Evolutionary conservation across 352 stramenopile species (phyloP).

Genomic region (Globisporangium cystogenes): DNA sequence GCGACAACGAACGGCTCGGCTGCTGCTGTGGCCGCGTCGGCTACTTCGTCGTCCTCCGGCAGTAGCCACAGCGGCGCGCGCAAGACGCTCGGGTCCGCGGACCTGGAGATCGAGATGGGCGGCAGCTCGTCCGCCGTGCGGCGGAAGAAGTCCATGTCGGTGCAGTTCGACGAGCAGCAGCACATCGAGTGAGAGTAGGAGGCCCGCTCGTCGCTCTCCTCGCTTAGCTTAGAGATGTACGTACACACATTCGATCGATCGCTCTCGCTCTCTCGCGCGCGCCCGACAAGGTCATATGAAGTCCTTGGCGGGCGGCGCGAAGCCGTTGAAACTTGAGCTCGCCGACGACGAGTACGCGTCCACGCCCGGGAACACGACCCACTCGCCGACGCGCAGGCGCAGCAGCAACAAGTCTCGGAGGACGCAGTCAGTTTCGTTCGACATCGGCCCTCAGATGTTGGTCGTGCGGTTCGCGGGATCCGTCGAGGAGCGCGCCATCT

Average conservation of each 20-base stretch:
- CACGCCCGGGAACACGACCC: constrained; percentile 95
- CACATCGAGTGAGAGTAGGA: not conserved
- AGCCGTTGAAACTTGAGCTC: constrained; percentile 91
- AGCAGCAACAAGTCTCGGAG: constrained; percentile 89
- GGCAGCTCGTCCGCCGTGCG: constrained; percentile 3
- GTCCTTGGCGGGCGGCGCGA: constrained; percentile 79
- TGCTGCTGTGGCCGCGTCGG: too few species aligned
- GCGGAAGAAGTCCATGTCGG: constrained; percentile 12
- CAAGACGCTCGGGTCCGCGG: constrained; percentile 2
- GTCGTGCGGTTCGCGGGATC: too few species aligned
- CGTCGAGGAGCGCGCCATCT: too few species aligned
- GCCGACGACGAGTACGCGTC: constrained; percentile 92
- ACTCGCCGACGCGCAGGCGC: constrained; percentile 91
- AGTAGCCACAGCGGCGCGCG: not conserved
- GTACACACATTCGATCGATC: too few species aligned
- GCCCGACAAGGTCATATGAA: too few species aligned
- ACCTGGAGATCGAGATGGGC: constrained; percentile 1
- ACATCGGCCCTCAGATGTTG: constrained; percentile 94
- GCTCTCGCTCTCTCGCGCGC: too few species aligned
- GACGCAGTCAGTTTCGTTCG: constrained; percentile 94
- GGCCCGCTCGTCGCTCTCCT: too few species aligned
- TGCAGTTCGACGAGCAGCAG: constrained; percentile 15
- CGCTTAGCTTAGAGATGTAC: not conserved
- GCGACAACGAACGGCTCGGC: not conserved
- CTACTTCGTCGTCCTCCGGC: too few species aligned